Conservation (phyloP, 805 yeast genomes). For the Jamesozyma lodderae region DNA sequence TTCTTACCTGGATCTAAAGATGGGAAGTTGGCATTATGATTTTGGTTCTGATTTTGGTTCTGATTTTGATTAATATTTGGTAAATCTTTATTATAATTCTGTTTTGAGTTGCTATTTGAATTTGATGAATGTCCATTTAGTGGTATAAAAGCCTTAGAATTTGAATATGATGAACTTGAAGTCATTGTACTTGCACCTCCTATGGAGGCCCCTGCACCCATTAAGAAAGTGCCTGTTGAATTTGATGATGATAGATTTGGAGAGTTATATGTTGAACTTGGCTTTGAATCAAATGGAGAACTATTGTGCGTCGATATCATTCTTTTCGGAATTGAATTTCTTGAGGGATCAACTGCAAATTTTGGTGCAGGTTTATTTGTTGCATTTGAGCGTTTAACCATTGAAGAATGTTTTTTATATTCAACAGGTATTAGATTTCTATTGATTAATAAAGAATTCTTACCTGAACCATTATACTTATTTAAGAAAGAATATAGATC, state of each 20-base stretch:
- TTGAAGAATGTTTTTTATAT: conserved; percentile 61
- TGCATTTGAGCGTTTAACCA: conserved; percentile 30
- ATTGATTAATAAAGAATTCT: conserved; percentile 30
- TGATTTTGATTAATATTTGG: neutral
- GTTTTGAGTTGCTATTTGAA: neutral
- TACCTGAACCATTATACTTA: conserved; percentile 33
- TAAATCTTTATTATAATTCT: conserved; percentile 5
- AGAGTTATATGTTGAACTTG: neutral
- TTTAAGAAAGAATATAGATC: conserved; percentile 66
- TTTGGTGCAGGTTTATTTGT: conserved; percentile 20
- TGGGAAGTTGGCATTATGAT: conserved; percentile 6
- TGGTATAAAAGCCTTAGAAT: conserved; percentile 2
- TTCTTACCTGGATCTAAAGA: conserved; percentile 27
- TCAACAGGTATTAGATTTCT: conserved; percentile 55
- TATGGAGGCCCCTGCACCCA: too few relatives aligned
- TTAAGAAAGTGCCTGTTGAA: neutral
- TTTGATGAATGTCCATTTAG: neutral
- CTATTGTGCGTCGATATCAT: conserved; percentile 29
- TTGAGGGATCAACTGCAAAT: conserved; percentile 24
- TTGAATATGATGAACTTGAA: conserved; percentile 5
- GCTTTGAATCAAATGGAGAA: conserved; percentile 22
- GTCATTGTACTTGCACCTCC: conserved; percentile 7
- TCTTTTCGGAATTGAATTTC: conserved; percentile 27
- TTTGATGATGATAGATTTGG: conserved; percentile 6
- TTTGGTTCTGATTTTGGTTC: neutral